Conservation (phyloP, 148 eudicot species). For the Drosera capensis region DNA sequence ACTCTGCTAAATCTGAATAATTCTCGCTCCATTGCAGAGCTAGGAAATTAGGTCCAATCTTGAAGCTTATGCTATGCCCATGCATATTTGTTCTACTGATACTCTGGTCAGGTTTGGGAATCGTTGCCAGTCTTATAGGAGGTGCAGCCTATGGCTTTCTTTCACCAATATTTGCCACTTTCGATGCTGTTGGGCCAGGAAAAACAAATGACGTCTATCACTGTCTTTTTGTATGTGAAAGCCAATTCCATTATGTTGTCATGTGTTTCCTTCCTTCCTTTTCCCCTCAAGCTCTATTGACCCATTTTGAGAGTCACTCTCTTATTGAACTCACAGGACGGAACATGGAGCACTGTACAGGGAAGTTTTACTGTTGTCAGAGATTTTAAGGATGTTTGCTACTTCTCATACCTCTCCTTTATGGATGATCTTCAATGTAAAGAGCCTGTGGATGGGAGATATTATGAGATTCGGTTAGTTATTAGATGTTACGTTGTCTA, state of each 20-base stretch:
- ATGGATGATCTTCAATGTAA: conserved; percentile 52
- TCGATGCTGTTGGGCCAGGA: conserved; percentile 77
- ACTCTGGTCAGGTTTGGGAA: conserved; percentile 56
- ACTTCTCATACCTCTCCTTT: conserved; percentile 64
- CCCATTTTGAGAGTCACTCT: conserved; percentile 2
- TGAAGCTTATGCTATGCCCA: conserved; percentile 59
- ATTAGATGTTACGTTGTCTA: background rate
- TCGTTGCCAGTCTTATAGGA: conserved; percentile 40
- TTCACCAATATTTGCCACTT: conserved; percentile 77
- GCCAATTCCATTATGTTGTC: background rate
- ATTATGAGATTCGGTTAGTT: conserved; percentile 59
- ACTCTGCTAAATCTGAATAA: conserved; percentile 2
- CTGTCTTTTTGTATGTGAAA: conserved; percentile 44
- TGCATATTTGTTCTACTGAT: conserved; percentile 25
- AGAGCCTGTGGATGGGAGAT: conserved; percentile 42
- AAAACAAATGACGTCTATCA: conserved; percentile 50
- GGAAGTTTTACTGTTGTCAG: conserved; percentile 45
- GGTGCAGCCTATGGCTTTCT: conserved; percentile 74
- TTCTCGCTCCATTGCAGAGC: conserved; percentile 33
- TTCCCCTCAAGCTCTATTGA: background rate
- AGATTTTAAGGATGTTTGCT: conserved; percentile 70
- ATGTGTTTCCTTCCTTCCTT: background rate
- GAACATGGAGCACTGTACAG: conserved; percentile 57
- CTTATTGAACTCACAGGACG: conserved; percentile 45
- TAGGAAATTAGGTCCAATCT: conserved; percentile 63